phyloP scores from a whole-genome alignment of 2,329 filamentous ascomycete genomes.

The Achaetomium macrosporum region DNA sequence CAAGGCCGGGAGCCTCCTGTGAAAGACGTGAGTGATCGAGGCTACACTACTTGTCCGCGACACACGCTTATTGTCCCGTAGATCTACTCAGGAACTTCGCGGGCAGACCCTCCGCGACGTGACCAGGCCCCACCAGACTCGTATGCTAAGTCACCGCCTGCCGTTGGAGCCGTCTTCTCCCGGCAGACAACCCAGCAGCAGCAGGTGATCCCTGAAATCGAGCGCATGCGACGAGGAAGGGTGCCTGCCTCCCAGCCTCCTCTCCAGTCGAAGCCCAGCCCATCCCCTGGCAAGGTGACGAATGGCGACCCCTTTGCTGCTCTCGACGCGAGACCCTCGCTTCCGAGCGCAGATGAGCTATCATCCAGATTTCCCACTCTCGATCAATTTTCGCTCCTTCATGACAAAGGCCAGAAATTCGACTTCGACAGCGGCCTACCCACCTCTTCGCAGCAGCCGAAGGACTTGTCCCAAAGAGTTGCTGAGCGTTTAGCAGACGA shows the following conservation, averaged over 20 bases:
- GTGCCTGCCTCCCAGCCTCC: constrained; percentile 44
- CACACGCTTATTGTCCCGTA: constrained; percentile 31
- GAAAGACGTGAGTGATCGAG: constrained; percentile 64
- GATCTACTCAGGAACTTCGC: constrained; percentile 64
- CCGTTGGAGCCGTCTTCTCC: constrained; percentile 75
- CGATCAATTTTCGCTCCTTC: constrained; percentile 85
- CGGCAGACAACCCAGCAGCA: constrained; percentile 61
- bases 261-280: constrained; percentile 45
- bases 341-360: constrained; percentile 65
- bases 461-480: constrained; percentile 58
- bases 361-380: constrained; percentile 82
- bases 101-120: constrained; percentile 53
- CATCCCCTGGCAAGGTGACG: constrained; percentile 64
- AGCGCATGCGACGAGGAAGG: constrained; percentile 86
- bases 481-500: constrained; percentile 77
- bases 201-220: constrained; percentile 76
- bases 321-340: constrained; percentile 61
- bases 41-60: constrained; percentile 5
- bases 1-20: constrained; percentile 81
- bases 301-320: constrained; percentile 84
- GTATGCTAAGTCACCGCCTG: constrained; percentile 48
- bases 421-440: constrained; percentile 64
- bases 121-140: constrained; percentile 50
- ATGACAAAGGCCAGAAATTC: constrained; percentile 78
- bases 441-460: constrained; percentile 41